Evolutionary conservation across 2,329 filamentous ascomycete species (phyloP), one percentile per base, ranked within the genome.

Genomic region (Verticillium albo-atrum): DNA sequence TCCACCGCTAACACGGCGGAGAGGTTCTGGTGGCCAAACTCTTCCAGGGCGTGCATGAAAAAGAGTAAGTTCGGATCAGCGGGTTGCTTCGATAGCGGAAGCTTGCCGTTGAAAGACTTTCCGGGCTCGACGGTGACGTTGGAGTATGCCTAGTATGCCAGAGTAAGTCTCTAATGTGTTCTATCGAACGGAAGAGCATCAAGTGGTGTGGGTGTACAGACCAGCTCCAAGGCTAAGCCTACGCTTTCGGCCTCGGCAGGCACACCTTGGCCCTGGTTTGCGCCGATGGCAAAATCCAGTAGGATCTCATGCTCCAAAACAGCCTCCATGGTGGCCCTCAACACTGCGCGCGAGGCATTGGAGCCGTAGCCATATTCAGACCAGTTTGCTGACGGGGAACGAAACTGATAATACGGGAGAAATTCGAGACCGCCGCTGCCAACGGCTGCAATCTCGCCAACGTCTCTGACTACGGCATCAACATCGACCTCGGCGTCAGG

Each of bases 281-380:
- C 59, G 0, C 66, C 68, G 7, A 70, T 50, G 6, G 66, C 61
- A 35, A 68, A 64, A 55, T 68, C 67, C 25, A 70, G 58, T 3
- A 60, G 42, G 17, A 68, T 27, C 9, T 53, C 61, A 54, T 61
- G 28, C 17, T 60, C 55, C 6, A 54, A 62, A 20, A 28, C 55
- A 3, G 56, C 57, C 23, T 60, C 70, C 66, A 68, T 47, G 1
- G 63, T 63, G 4, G 56, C 60, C 35, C 54, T 55, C 26, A 61
- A 62, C 23, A 71, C 9, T 3, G 60, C 58, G 27, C 62, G 66
- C 56, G 64, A 73, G 2, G 68, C 64, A n/a, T 70, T 61, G 5
- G 67, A 72, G 30, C 75, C 75, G 69, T 75, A 79, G 42, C 76
- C 77, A 60, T 79, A 79, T 53, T 72, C 62, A 15, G 60, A 62